Evolutionary conservation across 495 filamentous ascomycete species (phyloP), one percentile per base, ranked within the genome.

Genomic region (Tuber melanosporum): DNA sequence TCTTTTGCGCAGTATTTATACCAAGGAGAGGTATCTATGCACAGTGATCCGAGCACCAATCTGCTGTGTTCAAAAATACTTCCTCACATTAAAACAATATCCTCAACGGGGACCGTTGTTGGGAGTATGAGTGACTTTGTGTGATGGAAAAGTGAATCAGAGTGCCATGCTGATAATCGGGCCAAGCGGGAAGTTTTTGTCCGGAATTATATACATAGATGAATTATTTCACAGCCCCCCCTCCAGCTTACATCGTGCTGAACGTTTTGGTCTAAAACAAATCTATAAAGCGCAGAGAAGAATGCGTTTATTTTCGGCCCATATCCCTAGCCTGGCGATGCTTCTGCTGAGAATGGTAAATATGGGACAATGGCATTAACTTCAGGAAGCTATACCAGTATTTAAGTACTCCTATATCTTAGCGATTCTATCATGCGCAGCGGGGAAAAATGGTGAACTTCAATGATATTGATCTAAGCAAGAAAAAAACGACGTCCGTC

Each of bases 181-280:
- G 36, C 1, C 42, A 69, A 20, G 73, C 32, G 26, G 22, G 44
- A 36, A 71, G 49, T 8, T 12, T 3, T 43, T 17, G 43, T 12
- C 19, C 70, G 22, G n/a, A 73, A 49, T 71, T 52, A 72, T 46
- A 52, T 44, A 79, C 80, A 69, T 79, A 81, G 79, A 82, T 74
- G 39, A 81, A 81, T 62, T 82, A 73, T 45, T 71, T 42, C 26
- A 77, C 74, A 43, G 79, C 80, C 26, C 79, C 77, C 73, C 79
- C 77, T 10, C 74, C 73, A 43, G 79, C 71, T 75, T 82, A 79
- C 76, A 82, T 79, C 73, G 52, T 73, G 45, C 15, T 15, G 62
- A 26, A n/a, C 17, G 14, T 32, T 52, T 80, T 76, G 19, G 20
- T 41, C 22, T 42, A 9, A 47, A 47, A 71, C 49, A 44, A 46